A percentile compares a stretch with the other conserved stretches of the same genome.
Evolutionary conservation across 257 asterid genomes (phyloP).

Genomic region (Solanum microdontum): DNA sequence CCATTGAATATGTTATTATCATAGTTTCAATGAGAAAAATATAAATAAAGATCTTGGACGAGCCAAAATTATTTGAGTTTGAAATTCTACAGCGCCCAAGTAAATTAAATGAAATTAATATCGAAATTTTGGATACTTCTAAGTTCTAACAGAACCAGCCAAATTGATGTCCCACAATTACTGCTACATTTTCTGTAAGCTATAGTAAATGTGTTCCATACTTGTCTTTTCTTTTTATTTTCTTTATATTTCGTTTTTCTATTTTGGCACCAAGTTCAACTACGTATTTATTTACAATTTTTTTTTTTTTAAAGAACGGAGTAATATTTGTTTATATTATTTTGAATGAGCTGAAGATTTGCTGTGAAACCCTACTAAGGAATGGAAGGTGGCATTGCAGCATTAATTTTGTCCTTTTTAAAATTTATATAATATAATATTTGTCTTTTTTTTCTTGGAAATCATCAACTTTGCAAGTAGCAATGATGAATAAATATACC

Average conservation of each 20-base stretch:
- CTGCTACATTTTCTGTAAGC: neutral
- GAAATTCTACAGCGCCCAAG: neutral
- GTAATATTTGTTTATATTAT: neutral
- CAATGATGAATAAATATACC: neutral
- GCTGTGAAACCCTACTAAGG: neutral
- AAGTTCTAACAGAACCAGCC: neutral
- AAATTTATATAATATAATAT: neutral
- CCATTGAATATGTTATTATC: too few relatives aligned
- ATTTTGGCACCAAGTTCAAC: neutral
- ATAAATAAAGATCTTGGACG: neutral
- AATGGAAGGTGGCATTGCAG: neutral
- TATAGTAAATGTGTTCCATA: neutral
- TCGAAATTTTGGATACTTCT: neutral
- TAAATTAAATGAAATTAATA: neutral
- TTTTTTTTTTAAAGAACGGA: neutral
- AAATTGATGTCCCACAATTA: neutral
- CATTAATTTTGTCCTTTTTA: neutral
- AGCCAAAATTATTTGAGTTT: neutral
- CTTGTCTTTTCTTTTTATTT: neutral
- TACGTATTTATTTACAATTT: neutral
- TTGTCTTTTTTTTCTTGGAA: neutral
- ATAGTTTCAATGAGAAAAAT: neutral
- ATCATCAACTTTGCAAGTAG: neutral
- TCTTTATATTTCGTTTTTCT: neutral
- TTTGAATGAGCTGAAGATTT: constrained; percentile 1